Base-by-base conservation (phyloP, 148 eudicot species). In the Vaccinium macrocarpon region DNA sequence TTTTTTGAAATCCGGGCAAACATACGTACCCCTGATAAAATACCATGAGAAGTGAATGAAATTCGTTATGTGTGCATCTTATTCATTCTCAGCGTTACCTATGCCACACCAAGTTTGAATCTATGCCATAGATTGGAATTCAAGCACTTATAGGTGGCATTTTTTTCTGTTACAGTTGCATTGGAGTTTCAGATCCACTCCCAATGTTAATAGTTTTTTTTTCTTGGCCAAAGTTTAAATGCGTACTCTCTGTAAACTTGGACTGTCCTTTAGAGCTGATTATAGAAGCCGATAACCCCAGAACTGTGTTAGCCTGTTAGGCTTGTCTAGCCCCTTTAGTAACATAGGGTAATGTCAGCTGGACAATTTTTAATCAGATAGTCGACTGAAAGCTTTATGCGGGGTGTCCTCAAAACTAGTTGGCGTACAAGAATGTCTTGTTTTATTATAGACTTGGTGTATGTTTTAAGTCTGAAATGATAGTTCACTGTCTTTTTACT, bases 391-490 rank as follows among this genome's bases (percentile, higher is more conserved):
- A 48, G 42, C 13, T 64, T 48, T 13, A 80, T 64, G 61, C n/a
- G 48, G 16, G 15, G 51, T 59, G 82, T 66, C 59, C 57, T 32
- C 48, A 35, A 61, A 61, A 76, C 79, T 79, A 27, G 25, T 81
- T 46, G 27, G 18, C 38, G 13, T 66, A 10, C 35, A 18, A 16
- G 73, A 46, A 32, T 59, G 29, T 19, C 23, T 64, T 81, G 55
- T 64, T 81, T 46, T 64, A 23, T 61, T 2, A 29, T 32, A 16
- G 64, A 18, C 8, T 79, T 79, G 2, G 46, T 29, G 13, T 78
- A 38, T 46, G 2, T n/a, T 70, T 70, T 62, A 0, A 27, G 21
- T 27, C 64, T 52, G 64, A 50, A 29, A 32, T 51, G 35, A 52
- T 12, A 49, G 16, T 15, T 68, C 15, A 18, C 8, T 2, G 25